Evolutionary conservation across 192 early-diverging fungal species (phyloP), one percentile per base, ranked within the genome.

Genomic region (Coemansia sp.): DNA sequence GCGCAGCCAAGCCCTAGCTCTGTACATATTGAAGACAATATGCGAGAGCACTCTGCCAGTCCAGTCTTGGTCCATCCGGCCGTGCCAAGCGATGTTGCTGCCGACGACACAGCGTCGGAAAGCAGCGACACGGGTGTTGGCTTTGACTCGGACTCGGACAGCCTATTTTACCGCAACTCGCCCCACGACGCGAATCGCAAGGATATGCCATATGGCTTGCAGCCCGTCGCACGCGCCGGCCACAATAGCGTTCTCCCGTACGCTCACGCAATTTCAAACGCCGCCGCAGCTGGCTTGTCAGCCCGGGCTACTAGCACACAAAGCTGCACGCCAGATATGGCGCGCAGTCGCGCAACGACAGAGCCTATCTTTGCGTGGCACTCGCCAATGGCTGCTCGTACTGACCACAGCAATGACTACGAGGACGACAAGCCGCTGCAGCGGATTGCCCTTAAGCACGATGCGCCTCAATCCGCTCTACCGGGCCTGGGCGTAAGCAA

Each of bases 151-250:
- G 60, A 62, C 67, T 78, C 76, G 38, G 59, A 59, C 22, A 70
- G 64, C 51, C 68, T 63, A 1, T 78, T 78, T 22, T 78, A 78
- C 35, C 62, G 47, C 19, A 68, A 73, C 47, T 60, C 62, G 11
- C 37, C 60, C 1, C 32, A 46, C 17, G 70, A 78, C 31, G 24
- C 51, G 22, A 49, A 61, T 36, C 66, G 76, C 10, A 36, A 68
- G 14, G 41, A 66, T 5, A 62, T 57, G 42, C 47, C 42, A 27
- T 72, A 73, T 38, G 76, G 76, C 19, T 59, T 78, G 62, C 70
- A 56, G 1, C 67, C 66, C 3, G 66, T 73, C 3, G 42, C n/a
- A 19, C 46, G 24, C 14, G 63, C 63, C 11, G 20, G 37, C 6
- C 24, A 4, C 31, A 25, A 4, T 40, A 37, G 5, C 20, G 46